Percentiles rank a stretch among this genome's conserved stretches.
These are phyloP conservation scores for Linnemannia elongata DNA, from an alignment of 192 early-diverging fungal genomes.

Conservation along the genomic window DNA sequence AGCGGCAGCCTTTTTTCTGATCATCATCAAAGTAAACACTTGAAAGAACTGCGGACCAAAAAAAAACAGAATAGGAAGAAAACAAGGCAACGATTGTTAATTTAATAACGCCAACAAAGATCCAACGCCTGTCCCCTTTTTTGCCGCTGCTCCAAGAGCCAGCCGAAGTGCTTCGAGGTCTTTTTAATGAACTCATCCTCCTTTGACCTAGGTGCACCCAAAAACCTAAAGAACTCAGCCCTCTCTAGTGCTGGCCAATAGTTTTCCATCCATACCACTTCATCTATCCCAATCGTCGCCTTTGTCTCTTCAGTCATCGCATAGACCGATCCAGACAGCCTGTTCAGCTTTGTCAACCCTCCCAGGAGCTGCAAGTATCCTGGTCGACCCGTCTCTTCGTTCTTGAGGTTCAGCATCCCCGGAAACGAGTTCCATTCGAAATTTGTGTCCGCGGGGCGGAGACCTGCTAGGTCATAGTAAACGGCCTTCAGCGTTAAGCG, in stretches of 20 bases:
- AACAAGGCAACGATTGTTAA: no score
- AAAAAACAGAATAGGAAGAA: no score
- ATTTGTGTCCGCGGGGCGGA: neutral
- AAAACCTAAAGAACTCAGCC: no score
- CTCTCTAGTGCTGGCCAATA: neutral
- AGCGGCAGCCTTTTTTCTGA: no score
- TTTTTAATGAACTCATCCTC: no score
- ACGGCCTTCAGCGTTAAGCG: neutral
- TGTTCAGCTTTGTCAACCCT: neutral
- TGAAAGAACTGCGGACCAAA: no score
- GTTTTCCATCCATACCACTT: neutral
- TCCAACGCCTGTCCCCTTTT: no score
- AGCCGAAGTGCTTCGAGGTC: no score
- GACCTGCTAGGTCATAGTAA: neutral
- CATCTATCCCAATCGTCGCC: neutral
- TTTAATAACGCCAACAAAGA: no score
- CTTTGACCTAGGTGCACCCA: no score
- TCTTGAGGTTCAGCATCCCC: neutral
- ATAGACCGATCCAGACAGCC: neutral
- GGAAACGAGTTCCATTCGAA: neutral
- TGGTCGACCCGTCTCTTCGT: neutral
- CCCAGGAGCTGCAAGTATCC: neutral
- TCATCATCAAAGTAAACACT: no score
- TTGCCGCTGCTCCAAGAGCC: no score
- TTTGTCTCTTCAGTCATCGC: neutral